Percentiles rank a stretch among this genome's conserved stretches.
These are phyloP conservation scores for Akanthomyces lecanii DNA, from an alignment of 2,329 filamentous ascomycete genomes.

Conservation along the genomic window DNA sequence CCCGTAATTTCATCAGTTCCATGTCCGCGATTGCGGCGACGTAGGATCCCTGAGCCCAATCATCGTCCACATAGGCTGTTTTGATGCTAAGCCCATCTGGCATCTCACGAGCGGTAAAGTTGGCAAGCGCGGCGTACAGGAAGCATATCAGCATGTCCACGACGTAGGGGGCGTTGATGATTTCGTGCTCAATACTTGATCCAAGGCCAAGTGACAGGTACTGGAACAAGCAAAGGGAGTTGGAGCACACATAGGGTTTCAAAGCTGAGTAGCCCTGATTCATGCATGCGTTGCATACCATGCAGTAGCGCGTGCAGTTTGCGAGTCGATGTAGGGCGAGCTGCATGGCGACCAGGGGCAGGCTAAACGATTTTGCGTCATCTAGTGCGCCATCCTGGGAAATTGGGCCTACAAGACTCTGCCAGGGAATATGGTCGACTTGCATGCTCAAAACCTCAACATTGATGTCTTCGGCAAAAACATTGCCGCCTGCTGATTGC, in stretches of 20 bases:
- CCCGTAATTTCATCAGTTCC: not conserved
- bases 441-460: not conserved
- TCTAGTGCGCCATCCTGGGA: slow-evolving; percentile 29
- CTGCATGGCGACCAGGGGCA: slow-evolving; percentile 62
- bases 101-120: slow-evolving; percentile 38
- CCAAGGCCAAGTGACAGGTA: slow-evolving; percentile 85
- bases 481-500: not conserved
- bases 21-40: not conserved
- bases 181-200: slow-evolving; percentile 79
- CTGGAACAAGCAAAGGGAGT: slow-evolving; percentile 75
- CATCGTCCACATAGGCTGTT: slow-evolving; percentile 22
- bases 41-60: slow-evolving; percentile 11
- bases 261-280: slow-evolving; percentile 62
- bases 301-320: slow-evolving; percentile 79
- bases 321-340: slow-evolving; percentile 74
- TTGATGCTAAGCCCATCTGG: slow-evolving; percentile 40
- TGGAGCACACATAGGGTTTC: slow-evolving; percentile 75
- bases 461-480: not conserved
- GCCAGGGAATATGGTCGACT: not conserved
- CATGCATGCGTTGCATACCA: slow-evolving; percentile 73
- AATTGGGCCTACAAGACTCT: slow-evolving; percentile 16
- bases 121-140: slow-evolving; percentile 59
- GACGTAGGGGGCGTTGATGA: slow-evolving; percentile 71
- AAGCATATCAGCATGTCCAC: slow-evolving; percentile 83
- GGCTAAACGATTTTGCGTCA: slow-evolving; percentile 38